Evolutionary conservation across 495 filamentous ascomycete genomes (phyloP).

Genomic region (Talaromyces nanjingensis): DNA sequence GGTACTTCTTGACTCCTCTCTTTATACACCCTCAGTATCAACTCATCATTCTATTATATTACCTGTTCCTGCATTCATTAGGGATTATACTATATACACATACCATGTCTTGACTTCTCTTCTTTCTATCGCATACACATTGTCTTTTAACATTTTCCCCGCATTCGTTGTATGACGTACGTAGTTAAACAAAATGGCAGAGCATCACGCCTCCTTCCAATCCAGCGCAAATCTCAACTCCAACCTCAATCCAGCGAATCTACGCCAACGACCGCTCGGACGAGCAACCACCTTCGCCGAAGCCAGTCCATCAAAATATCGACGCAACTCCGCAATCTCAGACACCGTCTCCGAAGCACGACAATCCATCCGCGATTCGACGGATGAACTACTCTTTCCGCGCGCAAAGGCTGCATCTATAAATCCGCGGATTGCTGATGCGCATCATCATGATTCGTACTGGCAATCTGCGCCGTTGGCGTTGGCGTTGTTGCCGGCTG

Average conservation of each 20-base stretch:
- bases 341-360: conserved; percentile 62
- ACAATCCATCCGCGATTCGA: conserved; percentile 59
- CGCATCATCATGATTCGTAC: conserved; percentile 44
- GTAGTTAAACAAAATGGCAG: neutral
- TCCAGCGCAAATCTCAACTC: neutral
- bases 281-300: conserved; percentile 38
- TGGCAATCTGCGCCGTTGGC: conserved; percentile 75
- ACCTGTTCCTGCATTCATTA: neutral
- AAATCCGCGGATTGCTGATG: conserved; percentile 8
- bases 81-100: neutral
- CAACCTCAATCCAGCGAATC: conserved; percentile 13
- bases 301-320: conserved; percentile 18
- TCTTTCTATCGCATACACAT: neutral
- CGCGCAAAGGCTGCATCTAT: conserved; percentile 24
- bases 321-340: conserved; percentile 71
- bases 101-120: neutral
- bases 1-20: neutral
- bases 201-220: conserved; percentile 7
- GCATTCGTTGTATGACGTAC: neutral
- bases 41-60: neutral
- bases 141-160: neutral
- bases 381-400: conserved; percentile 67
- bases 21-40: neutral
- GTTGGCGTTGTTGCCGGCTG: conserved; percentile 75
- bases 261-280: conserved; percentile 35